Percentiles rank a stretch among this genome's conserved stretches.
Conservation (phyloP, 345 rosid species). For the Rubroshorea leprosula region DNA sequence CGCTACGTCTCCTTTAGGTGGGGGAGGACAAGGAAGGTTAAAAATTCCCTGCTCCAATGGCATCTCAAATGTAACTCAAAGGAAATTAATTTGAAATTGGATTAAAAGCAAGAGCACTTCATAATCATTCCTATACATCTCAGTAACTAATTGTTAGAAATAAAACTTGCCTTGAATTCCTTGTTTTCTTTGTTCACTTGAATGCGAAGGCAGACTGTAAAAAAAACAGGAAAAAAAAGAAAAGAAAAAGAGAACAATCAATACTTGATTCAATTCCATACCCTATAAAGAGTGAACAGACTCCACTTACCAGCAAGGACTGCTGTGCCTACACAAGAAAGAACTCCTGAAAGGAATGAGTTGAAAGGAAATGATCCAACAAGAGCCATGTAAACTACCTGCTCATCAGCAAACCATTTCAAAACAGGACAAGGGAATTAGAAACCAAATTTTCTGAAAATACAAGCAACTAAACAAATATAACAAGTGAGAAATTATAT, state of each 20-base stretch:
- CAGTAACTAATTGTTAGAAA: background rate
- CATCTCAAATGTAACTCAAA: too few species aligned
- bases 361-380: constrained; percentile 99
- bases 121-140: background rate
- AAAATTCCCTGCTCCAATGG: too few species aligned
- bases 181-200: constrained; percentile 99
- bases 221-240: too few species aligned
- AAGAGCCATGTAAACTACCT: constrained; percentile 92
- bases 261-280: background rate
- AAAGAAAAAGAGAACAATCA: constrained; percentile 15
- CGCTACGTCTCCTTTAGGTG: too few species aligned
- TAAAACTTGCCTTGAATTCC: constrained; percentile 66
- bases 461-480: background rate
- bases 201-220: constrained; percentile 91
- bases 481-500: background rate
- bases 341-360: constrained; percentile 96
- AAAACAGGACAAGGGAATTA: background rate
- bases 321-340: constrained; percentile 92
- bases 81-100: too few species aligned
- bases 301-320: constrained; percentile 86
- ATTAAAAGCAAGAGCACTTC: too few species aligned
- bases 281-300: background rate
- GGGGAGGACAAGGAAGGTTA: too few species aligned
- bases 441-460: background rate
- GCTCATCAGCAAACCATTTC: constrained; percentile 14